Evolutionary conservation across 805 yeast species (phyloP), one percentile per base, ranked within the genome.

Genomic region (Ogataea paradorogensis): DNA sequence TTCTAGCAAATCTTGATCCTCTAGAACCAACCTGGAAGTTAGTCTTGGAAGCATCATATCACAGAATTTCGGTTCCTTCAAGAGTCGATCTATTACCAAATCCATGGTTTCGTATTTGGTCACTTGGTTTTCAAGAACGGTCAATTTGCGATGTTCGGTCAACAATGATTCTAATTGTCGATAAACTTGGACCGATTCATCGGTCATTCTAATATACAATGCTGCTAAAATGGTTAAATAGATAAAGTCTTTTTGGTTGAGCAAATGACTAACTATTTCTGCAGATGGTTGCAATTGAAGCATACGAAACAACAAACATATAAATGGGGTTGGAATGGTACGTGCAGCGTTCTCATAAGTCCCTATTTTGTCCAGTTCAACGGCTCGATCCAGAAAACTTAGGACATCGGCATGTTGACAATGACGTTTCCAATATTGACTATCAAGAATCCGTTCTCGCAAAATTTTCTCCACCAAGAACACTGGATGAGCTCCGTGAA

Each of bases 21-120:
- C 74, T 35, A 74, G 58, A 2, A 50, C 56, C 14, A 53, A 52
- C 28, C 82, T 54, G 3, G 60, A 61, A 4, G 59, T 59, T 56
- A 88, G 46, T 48, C 87, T 47, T 0, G 96, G 95, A 33, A 91
- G 56, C 2, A 85, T 77, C 37, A 89, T 64, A 33, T 86, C 96
- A 50, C 84, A 74, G 15, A 84, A 82, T 43, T 87, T 70, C 27
- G 74, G 76, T 25, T 73, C 67, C 1, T 55, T 65, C 18, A 83
- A 58, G 33, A 91, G 56, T 28, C 64, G 62, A 51, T 91, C 96
- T 0, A 79, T 73, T 54, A 82, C 74, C 55, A 82, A 91, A 59
- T 91, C 98, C 64, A 91, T 70, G 53, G 78, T 73, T 5, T 67
- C 63, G 38, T 78, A 59, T 24, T 56, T 64, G 50, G 70, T 62